Conservation (phyloP, 2,329 filamentous ascomycete species). For the Thelonectria rubi region DNA sequence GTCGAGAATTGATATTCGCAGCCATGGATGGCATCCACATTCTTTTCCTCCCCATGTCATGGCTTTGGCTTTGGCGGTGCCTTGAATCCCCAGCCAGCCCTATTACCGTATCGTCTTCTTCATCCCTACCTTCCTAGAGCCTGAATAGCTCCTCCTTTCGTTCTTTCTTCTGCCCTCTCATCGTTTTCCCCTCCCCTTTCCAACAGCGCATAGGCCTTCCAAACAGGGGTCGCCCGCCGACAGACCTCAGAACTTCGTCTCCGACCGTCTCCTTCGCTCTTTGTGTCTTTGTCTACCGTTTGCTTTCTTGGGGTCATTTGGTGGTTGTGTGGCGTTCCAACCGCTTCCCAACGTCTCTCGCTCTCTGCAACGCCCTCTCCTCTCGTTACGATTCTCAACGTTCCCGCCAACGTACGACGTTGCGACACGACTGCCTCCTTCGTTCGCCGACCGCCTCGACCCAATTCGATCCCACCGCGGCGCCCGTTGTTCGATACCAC, state of each 20-base stretch:
- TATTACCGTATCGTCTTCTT: slow-evolving; percentile 1
- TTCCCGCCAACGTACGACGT: slow-evolving; percentile 7
- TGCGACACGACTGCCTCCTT: slow-evolving; percentile 3
- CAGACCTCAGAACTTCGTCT: neutral
- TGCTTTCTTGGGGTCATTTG: slow-evolving; percentile 25
- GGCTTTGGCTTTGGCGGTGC: slow-evolving; percentile 27
- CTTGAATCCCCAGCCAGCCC: slow-evolving; percentile 29
- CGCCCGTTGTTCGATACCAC: neutral
- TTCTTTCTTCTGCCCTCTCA: slow-evolving; percentile 8
- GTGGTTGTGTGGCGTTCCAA: slow-evolving; percentile 26
- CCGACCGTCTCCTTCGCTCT: slow-evolving; percentile 13
- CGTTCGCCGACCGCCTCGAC: slow-evolving; percentile 7
- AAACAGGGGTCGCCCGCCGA: neutral
- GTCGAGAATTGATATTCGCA: neutral
- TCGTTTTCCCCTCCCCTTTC: slow-evolving; percentile 23
- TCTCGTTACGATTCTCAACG: slow-evolving; percentile 4
- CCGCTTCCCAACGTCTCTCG: slow-evolving; percentile 17
- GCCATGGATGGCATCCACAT: slow-evolving; percentile 18
- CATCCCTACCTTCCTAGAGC: neutral
- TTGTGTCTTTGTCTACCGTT: slow-evolving; percentile 25
- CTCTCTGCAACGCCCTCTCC: slow-evolving; percentile 17
- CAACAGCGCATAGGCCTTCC: slow-evolving; percentile 2
- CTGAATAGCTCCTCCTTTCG: slow-evolving; percentile 2
- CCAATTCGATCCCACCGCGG: slow-evolving; percentile 1
- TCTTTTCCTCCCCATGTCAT: slow-evolving; percentile 27